phyloP scores from a whole-genome alignment of 1,284 basidiomycete species.

The Phlebopus sp. region DNA sequence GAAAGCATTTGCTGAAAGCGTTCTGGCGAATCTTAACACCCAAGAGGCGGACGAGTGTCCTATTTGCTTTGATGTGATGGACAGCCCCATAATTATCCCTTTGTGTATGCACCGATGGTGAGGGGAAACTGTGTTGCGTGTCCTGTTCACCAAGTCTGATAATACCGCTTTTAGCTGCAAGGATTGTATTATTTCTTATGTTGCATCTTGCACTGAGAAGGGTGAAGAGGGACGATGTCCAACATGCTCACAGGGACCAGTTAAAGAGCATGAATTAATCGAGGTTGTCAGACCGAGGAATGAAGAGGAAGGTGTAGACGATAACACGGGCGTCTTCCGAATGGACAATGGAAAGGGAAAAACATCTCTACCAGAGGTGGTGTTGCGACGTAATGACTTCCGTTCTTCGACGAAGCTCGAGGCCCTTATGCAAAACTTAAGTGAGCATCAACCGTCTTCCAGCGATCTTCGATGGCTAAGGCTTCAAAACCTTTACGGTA shows the following conservation, averaged over 20 bases:
- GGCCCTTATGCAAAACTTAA: conserved; percentile 66
- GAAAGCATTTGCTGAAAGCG: conserved; percentile 60
- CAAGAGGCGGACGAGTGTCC: conserved; percentile 68
- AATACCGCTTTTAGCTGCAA: conserved; percentile 58
- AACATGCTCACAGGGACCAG: conserved; percentile 63
- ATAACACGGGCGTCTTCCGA: not conserved
- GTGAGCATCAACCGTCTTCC: conserved; percentile 36
- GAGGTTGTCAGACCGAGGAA: conserved; percentile 52
- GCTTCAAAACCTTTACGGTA: not conserved
- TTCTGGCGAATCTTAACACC: conserved; percentile 51
- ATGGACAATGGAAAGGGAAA: not conserved
- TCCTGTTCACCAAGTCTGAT: conserved; percentile 2
- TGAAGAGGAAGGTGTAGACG: conserved; percentile 27
- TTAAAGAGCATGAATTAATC: conserved; percentile 64
- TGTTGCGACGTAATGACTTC: conserved; percentile 78
- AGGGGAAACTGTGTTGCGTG: conserved; percentile 13
- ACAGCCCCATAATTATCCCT: conserved; percentile 69
- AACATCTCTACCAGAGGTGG: conserved; percentile 42
- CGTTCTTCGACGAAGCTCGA: conserved; percentile 86
- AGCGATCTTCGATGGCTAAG: not conserved
- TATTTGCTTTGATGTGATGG: conserved; percentile 77
- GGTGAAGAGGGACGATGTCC: conserved; percentile 71
- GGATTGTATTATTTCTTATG: conserved; percentile 73
- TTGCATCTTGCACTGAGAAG: conserved; percentile 63
- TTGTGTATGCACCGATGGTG: conserved; percentile 78